Percentiles rank a stretch among this genome's conserved stretches.
Evolutionary conservation across 2,329 filamentous ascomycete genomes (phyloP).

Genomic region (Akanthomyces uredinophilus): DNA sequence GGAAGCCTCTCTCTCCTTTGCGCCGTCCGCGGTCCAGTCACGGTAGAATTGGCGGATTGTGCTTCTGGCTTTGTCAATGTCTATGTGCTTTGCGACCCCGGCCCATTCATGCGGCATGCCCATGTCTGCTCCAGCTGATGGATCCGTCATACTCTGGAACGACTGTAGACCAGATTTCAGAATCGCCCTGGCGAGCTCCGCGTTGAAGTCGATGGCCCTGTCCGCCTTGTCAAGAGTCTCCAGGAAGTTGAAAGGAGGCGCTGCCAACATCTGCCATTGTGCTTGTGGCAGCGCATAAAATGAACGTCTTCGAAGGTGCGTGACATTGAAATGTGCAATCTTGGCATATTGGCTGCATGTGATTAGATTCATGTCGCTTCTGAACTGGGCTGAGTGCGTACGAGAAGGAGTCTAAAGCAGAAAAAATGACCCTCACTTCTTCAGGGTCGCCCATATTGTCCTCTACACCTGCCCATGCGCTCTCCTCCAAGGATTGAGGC

Average conservation of each 20-base stretch:
- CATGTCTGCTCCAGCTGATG: conserved; percentile 35
- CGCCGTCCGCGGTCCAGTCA: conserved; percentile 83
- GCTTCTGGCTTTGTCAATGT: conserved; percentile 87
- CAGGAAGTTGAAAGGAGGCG: conserved; percentile 76
- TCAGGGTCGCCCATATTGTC: conserved; percentile 57
- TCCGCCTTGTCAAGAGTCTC: conserved; percentile 75
- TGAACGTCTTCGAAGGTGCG: conserved; percentile 81
- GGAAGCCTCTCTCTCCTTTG: conserved; percentile 66
- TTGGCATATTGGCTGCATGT: conserved; percentile 72
- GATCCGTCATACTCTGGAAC: conserved; percentile 50
- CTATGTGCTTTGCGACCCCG: conserved; percentile 62
- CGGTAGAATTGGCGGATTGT: conserved; percentile 91
- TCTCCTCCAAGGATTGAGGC: not conserved
- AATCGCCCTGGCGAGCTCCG: conserved; percentile 74
- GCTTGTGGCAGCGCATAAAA: conserved; percentile 85
- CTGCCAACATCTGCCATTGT: conserved; percentile 79
- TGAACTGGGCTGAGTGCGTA: conserved; percentile 43
- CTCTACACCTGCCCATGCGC: conserved; percentile 12
- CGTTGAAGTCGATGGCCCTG: conserved; percentile 83
- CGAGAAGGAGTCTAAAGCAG: conserved; percentile 84
- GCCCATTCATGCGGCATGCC: conserved; percentile 60
- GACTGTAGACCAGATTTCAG: conserved; percentile 62
- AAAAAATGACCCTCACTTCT: conserved; percentile 74
- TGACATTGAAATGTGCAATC: conserved; percentile 82
- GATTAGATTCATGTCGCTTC: not conserved